These are phyloP conservation scores for Tulasnella sp. DNA, from an alignment of 768 basidiomycete species.

Conservation along the genomic window DNA sequence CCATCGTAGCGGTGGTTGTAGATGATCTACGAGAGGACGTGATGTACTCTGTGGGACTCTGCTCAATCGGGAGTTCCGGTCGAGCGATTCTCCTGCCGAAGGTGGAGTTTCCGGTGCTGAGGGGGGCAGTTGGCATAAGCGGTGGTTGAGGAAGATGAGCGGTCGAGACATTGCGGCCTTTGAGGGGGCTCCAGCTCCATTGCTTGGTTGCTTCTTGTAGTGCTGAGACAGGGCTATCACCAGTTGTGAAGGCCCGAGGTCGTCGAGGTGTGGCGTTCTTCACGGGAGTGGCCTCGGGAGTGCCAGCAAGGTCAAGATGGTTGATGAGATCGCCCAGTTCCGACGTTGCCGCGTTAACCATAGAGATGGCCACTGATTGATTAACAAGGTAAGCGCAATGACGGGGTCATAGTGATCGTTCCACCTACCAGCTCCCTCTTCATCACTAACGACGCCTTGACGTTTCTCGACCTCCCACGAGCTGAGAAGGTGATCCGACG, in stretches of 20 bases:
- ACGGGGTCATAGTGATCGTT: background rate
- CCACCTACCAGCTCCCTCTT: slow-evolving; percentile 49
- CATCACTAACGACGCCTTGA: slow-evolving; percentile 20
- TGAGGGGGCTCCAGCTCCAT: background rate
- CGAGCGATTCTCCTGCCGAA: slow-evolving; percentile 1
- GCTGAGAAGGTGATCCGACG: slow-evolving; percentile 4
- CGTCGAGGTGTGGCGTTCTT: background rate
- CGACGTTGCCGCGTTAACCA: slow-evolving; percentile 74
- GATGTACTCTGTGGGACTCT: background rate
- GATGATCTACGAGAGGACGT: slow-evolving; percentile 5
- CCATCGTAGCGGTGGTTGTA: background rate
- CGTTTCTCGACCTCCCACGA: background rate
- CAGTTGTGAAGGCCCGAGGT: background rate
- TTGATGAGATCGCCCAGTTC: slow-evolving; percentile 75
- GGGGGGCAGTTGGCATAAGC: background rate
- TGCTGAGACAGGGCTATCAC: background rate
- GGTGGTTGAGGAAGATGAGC: background rate
- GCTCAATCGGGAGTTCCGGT: background rate
- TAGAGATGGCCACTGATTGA: slow-evolving; percentile 30
- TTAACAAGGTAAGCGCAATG: background rate
- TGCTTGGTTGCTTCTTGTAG: background rate
- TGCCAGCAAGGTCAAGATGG: slow-evolving; percentile 75
- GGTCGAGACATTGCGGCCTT: background rate
- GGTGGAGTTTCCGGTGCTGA: slow-evolving; percentile 1
- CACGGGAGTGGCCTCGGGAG: slow-evolving; percentile 50